These are phyloP conservation scores for Pistacia atlantica DNA, from an alignment of 345 rosid genomes.

Conservation along the genomic window DNA sequence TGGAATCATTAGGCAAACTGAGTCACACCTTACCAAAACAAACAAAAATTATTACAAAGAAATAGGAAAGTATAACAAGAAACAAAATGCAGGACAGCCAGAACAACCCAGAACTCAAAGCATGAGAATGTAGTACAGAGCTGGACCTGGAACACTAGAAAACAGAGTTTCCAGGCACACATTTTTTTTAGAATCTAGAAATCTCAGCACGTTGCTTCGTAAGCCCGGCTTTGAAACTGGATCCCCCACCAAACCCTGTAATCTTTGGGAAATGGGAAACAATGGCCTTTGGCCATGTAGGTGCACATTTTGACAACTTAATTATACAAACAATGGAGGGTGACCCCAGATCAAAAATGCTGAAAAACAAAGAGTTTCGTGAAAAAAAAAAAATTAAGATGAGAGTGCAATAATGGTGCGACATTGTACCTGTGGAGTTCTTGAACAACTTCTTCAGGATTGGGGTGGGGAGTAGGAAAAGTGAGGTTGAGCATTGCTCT, in stretches of 20 bases:
- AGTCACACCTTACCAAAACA: background rate
- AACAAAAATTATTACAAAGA: background rate
- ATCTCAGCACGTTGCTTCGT: too few species aligned
- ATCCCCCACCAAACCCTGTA: too few species aligned
- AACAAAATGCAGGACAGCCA: background rate
- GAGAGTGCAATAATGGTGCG: background rate
- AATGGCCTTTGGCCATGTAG: too few species aligned
- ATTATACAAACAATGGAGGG: conserved; percentile 3
- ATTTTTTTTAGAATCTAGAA: too few species aligned
- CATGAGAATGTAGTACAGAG: background rate
- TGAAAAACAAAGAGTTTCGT: background rate
- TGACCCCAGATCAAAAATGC: background rate
- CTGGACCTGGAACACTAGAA: background rate
- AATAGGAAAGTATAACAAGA: background rate
- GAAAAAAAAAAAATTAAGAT: background rate
- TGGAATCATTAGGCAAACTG: too few species aligned
- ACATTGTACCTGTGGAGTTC: conserved; percentile 70
- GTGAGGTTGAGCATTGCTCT: conserved; percentile 58
- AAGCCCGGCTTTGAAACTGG: too few species aligned
- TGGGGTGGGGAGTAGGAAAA: conserved; percentile 60
- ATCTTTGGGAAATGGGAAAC: too few species aligned
- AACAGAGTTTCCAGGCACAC: background rate
- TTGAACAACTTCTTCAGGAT: conserved; percentile 76
- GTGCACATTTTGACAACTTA: background rate
- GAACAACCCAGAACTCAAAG: background rate